Evolutionary conservation across 2,329 filamentous ascomycete species (phyloP), one percentile per base, ranked within the genome.

Genomic region (Penicillium sp.): DNA sequence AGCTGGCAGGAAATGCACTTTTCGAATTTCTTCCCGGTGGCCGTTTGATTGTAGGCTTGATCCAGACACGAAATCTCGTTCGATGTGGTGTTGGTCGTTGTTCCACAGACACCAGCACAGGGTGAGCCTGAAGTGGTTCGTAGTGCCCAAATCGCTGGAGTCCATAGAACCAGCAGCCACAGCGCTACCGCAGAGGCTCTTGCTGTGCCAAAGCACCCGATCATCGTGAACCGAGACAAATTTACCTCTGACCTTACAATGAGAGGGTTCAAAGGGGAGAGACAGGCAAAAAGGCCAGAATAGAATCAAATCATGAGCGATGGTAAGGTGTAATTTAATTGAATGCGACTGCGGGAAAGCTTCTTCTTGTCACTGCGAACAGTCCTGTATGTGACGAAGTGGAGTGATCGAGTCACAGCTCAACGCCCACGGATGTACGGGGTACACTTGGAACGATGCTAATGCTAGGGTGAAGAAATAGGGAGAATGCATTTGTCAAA

Each of bases 61-160:
- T 79, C 76, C 41, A 73, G 55, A 60, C 77, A 79, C 14, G 72
- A 67, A 38, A 78, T 72, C 43, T 77, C 74, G 11, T 67, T 64
- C 3, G 65, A 60, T n/a, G 74, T 76, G 5, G 73, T 77, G 53
- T 74, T 74, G 32, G 65, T 60, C 8, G 66, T 59, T 24, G 52
- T 60, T 32, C 64, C 66, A 56, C 74, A 77, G 16, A 62, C 50
- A 50, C 58, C 58, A 22, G 61, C 60, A 54, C 74, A 77, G n/a
- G 74, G 72, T n/a, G 74, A 75, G n/a, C 72, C 70, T 1, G 54
- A 41, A 2, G 73, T 67, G 7, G 71, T 70, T 47, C 62, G 64
- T 45, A 76, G 51, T 13, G 64, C 67, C 16, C 59, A 44, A 41
- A 59, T 67, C 31, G 62, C 48, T 48, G 67, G 48, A 48, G 55